A percentile compares a stretch with the other conserved stretches of the same genome.
These are phyloP conservation scores for Salix purpurea DNA, from an alignment of 345 rosid species.

Conservation along the genomic window DNA sequence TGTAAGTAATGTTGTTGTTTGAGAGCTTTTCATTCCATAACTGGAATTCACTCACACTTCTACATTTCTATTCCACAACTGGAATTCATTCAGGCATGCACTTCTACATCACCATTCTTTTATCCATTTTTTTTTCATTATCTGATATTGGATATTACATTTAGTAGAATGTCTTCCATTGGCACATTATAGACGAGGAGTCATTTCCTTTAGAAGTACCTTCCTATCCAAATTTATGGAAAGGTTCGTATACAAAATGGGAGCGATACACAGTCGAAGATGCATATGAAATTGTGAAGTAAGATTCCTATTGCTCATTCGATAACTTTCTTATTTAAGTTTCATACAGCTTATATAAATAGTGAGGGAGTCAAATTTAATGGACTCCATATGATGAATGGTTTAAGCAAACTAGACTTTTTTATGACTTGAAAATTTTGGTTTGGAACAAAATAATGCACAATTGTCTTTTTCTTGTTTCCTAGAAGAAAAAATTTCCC, in stretches of 20 bases:
- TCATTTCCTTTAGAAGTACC: conserved; percentile 94
- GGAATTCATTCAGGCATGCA: conserved; percentile 7
- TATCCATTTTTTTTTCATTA: conserved; percentile 3
- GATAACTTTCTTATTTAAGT: not conserved
- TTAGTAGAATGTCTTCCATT: conserved; percentile 89
- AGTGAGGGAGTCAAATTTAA: not conserved
- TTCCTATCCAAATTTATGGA: conserved; percentile 76
- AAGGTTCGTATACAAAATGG: conserved; percentile 82
- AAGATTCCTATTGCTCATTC: conserved; percentile 20
- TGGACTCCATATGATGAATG: not conserved
- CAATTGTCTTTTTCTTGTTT: not conserved
- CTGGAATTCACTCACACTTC: conserved; percentile 9
- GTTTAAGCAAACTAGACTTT: not conserved
- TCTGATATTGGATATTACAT: conserved; percentile 37
- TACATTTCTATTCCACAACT: conserved; percentile 7
- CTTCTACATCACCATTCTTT: conserved; percentile 10
- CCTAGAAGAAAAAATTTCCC: not conserved
- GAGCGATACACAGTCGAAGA: conserved; percentile 93
- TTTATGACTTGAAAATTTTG: not conserved
- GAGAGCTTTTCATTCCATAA: conserved; percentile 5
- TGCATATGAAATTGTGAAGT: conserved; percentile 83
- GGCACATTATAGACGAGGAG: conserved; percentile 92
- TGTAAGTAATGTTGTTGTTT: conserved; percentile 46
- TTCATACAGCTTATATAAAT: not conserved
- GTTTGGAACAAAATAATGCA: not conserved